Base-by-base conservation (phyloP, 2,329 filamentous ascomycete species). In the Ophiosphaerella herpotricha region DNA sequence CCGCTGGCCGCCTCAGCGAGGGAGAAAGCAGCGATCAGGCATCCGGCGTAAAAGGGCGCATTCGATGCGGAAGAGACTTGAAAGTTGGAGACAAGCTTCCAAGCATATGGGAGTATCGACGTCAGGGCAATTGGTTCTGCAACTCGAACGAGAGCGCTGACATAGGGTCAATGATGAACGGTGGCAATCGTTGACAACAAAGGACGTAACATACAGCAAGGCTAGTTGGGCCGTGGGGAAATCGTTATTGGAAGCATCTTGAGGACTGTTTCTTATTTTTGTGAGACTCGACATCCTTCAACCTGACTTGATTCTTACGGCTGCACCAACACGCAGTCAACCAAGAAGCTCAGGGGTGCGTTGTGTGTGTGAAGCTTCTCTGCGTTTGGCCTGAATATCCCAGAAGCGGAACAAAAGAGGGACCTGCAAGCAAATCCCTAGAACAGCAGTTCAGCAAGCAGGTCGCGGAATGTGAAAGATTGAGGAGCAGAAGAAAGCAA, bases 81-180 rank as follows among this genome's bases (percentile, higher is more conserved):
- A 52, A 65, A 75, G 47, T 73, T 63, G 18, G 68, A 61, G 43
- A 73, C 71, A 12, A 75, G 66, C 47, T 72, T 74, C 68, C 73
- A 75, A 16, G 73, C 73, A 52, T 96, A 97, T 12, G 92, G 92
- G 60, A 95, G 95, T 75, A 96, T 95, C 68, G 90, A 95, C 2
- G 91, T 96, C 61, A 97, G 82, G 41, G 92, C 92, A 66, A 97
- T 93, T 16, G 92, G 92, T 75, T 97, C 92, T 42, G 92, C 90
- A 55, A 97, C 84, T 64, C 92, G 89, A 65, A 96, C 91, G 76
- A 96, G 90, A 66, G 91, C 92, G 95, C 66, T 13, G 34, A 31
- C 18, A 36, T 26, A 14, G 3, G 5, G 52, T 59, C 33, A 58
- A 54, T 52, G 32, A 50, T n/a, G 36, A 35, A 26, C 41, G 2